phyloP scores from a whole-genome alignment of 108 stramenopile genomes.

The Asterionellopsis glacialis region DNA sequence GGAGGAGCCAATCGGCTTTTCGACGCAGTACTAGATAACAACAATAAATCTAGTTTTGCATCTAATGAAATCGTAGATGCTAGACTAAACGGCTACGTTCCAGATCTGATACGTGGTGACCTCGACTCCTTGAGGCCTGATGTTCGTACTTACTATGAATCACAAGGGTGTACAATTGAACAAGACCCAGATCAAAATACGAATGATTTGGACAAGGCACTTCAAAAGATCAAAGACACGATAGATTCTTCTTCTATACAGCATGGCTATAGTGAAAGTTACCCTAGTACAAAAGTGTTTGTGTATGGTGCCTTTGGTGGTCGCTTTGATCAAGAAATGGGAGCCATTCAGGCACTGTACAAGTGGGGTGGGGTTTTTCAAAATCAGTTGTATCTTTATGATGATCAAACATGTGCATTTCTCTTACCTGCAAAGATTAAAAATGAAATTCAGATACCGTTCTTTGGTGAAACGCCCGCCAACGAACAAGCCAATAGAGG shows the following conservation, averaged over 20 bases:
- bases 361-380: slow-evolving; percentile 48
- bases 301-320: slow-evolving; percentile 87
- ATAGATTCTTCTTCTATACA: background rate
- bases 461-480: slow-evolving; percentile 7
- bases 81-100: slow-evolving; percentile 27
- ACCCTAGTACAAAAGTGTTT: slow-evolving; percentile 9
- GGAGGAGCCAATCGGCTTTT: slow-evolving; percentile 94
- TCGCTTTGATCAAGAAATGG: slow-evolving; percentile 90
- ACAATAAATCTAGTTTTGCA: background rate
- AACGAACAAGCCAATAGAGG: slow-evolving; percentile 1
- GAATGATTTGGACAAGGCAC: slow-evolving; percentile 87
- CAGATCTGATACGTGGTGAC: slow-evolving; percentile 88
- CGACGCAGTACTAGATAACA: slow-evolving; percentile 33
- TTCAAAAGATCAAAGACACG: slow-evolving; percentile 1
- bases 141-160: slow-evolving; percentile 60
- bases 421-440: slow-evolving; percentile 34
- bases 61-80: no score
- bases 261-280: background rate
- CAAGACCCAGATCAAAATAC: slow-evolving; percentile 67
- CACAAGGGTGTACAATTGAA: slow-evolving; percentile 42
- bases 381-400: slow-evolving; percentile 49
- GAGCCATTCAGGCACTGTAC: slow-evolving; percentile 57
- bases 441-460: slow-evolving; percentile 48
- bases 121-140: slow-evolving; percentile 79
- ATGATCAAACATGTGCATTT: slow-evolving; percentile 69